Base-by-base conservation (phyloP, 2,329 filamentous ascomycete genomes). In the Simplicillium aogashimaense region DNA sequence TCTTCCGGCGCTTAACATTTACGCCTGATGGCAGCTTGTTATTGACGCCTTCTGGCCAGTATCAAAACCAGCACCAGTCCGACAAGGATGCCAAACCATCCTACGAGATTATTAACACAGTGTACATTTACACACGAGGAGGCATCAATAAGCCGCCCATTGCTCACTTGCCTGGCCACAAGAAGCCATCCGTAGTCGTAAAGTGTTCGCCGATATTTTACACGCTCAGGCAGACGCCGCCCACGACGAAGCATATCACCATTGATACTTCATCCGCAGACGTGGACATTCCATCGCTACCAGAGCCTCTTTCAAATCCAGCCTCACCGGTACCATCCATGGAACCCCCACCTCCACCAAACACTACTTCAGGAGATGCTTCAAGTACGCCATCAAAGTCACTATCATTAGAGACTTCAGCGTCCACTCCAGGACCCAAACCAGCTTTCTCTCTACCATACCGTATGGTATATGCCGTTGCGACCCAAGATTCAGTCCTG, bases 81-180 rank as follows among this genome's bases (percentile, higher is more conserved):
- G 67, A 81, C 16, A 75, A 76, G 37, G 84, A 88, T 46, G 65
- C 70, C 2, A 94, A 89, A 59, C 73, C 78, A 1, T 74, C 74
- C 1, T 90, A 92, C 50, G 90, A 98, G 49, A 75, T 95, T 38
- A 88, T 85, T 52, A 98, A 98, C 56, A 98, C 92, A 0, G 94
- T 98, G 16, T 98, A 98, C 62, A 92, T 98, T 40, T 98, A 98
- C 61, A 95, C 90, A 0, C 75, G 92, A 51, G 92, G 89, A 25
- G 92, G 92, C 17, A 87, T 98, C 55, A 97, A 95, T 65, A 95
- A 94, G 58, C 88, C 92, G 2, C 92, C 92, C 3, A 84, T 97
- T 42, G 88, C 90, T 7, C 92, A 97, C 61, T 72, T 98, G 7
- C 92, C 92, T 0, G 92, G 92, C 2, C 90, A 97, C 63, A 98